Evolutionary conservation across 2,329 filamentous ascomycete species (phyloP).

Genomic region (Arthrobotrys musiformis): DNA sequence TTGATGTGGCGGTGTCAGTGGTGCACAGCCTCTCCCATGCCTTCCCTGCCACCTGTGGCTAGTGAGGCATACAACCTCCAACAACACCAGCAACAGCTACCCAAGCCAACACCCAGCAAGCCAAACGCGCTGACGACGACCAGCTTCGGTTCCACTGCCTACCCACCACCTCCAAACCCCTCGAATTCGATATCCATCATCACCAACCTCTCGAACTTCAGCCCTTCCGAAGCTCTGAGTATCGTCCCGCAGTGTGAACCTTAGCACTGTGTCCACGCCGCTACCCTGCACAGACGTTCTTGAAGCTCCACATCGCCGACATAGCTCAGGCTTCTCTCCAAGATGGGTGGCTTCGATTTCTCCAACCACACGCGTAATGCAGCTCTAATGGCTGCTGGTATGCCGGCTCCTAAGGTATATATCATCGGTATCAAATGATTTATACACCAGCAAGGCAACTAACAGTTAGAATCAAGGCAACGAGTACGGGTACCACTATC

Average conservation of each 20-base stretch:
- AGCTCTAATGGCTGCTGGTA: constrained; percentile 90
- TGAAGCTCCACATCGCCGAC: constrained; percentile 5
- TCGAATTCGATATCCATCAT: constrained; percentile 1
- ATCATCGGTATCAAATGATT: neutral
- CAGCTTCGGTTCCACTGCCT: constrained; percentile 28
- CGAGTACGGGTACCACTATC: constrained; percentile 98
- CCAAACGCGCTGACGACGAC: constrained; percentile 56
- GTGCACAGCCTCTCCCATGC: neutral
- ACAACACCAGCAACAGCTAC: constrained; percentile 40
- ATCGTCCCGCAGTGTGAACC: neutral
- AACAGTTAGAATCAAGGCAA: constrained; percentile 68
- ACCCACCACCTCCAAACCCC: constrained; percentile 24
- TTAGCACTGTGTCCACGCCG: neutral
- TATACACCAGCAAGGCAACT: neutral
- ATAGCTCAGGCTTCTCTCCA: constrained; percentile 61
- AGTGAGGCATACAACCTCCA: constrained; percentile 14
- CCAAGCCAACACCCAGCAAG: constrained; percentile 25
- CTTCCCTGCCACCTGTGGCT: constrained; percentile 14
- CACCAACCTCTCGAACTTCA: neutral
- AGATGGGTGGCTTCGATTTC: constrained; percentile 98
- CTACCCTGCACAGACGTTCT: neutral
- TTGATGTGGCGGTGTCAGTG: neutral
- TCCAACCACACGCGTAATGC: constrained; percentile 99
- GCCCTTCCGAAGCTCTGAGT: neutral
- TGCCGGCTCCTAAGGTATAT: constrained; percentile 82